Evolutionary conservation across 495 filamentous ascomycete genomes (phyloP).

Genomic region (Penicillium tannophilum): DNA sequence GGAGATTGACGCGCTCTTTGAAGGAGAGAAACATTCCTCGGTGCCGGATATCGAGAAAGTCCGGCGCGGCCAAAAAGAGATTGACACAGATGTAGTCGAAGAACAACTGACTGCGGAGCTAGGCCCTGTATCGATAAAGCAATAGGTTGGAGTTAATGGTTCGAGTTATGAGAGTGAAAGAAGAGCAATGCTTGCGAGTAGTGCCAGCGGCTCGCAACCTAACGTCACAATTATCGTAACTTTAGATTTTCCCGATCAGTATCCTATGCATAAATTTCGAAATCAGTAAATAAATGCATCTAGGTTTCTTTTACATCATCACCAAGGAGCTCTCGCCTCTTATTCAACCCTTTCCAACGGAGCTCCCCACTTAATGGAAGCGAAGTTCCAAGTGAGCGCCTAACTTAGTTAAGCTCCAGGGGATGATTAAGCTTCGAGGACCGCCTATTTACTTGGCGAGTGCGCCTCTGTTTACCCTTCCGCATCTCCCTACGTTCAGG

Average conservation of each 20-base stretch:
- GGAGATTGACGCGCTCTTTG: constrained; percentile 50
- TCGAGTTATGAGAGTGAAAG: background rate
- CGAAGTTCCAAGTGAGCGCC: no score
- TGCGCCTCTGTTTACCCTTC: background rate
- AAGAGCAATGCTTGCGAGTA: background rate
- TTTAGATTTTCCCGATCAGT: no score
- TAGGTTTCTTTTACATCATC: no score
- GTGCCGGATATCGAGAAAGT: constrained; percentile 46
- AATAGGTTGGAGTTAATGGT: background rate
- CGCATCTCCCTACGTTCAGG: background rate
- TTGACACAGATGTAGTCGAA: constrained; percentile 19
- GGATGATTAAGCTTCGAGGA: background rate
- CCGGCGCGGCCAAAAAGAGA: constrained; percentile 29
- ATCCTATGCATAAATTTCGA: no score
- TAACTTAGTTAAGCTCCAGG: no score
- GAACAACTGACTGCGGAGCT: constrained; percentile 17
- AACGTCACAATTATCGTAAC: no score
- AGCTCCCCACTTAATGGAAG: no score
- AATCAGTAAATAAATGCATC: no score
- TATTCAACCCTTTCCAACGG: no score
- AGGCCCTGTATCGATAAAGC: background rate
- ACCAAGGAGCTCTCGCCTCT: no score
- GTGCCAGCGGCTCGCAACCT: no score
- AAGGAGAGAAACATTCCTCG: constrained; percentile 44
- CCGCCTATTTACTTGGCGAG: no score